Base-by-base conservation (phyloP, 1,284 basidiomycete species). In the Porodaedalea pini region DNA sequence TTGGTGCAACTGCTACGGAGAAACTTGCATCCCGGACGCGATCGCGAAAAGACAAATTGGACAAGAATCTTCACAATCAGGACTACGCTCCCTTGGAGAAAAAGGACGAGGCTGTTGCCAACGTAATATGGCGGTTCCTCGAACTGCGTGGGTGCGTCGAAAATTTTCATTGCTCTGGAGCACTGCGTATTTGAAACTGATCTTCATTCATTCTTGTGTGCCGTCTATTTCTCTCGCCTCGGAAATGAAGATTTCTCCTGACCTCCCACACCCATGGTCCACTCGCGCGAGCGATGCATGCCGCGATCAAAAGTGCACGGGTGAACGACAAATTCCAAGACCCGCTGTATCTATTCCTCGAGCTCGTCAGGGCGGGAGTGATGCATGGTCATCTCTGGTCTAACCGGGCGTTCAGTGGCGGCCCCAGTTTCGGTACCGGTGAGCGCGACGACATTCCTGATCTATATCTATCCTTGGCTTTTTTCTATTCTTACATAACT, bases 271-370 rank as follows among this genome's bases (percentile, higher is more conserved):
- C 83, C 40, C 96, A 98, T 68, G 92, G 93, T 1, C 80, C 89
- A 27, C 77, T 98, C 66, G 96, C 94, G 50, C 86, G 93, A 56
- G 95, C 96, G 1, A 90, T 98, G 80, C 85, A 91, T 69, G 80
- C 81, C 31, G 92, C 93, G 2, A 78, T 95, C 66, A 81, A 84
- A 63, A 77, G 78, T 29, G 82, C 90, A 2, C 84, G 90, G 44
- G 76, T 98, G 63, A 98, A 96, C 71, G 96, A 99, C 78, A 98
- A 97, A 74, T 94, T 99, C 77, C 96, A 99, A 72, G 97, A 99
- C 73, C 85, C 97, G 4, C 77, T 99, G 3, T 96, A 96, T 72
- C 74, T 96, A 69, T 89, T 97, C 73, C 78, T 96, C 71, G 91
- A 99, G 75, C 83, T 97, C 56, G 85, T 98, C 61, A 82, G 96